A percentile compares a stretch with the other conserved stretches of the same genome.
Conservation (phyloP, 441 rosid species). For the Erodium texanum region DNA sequence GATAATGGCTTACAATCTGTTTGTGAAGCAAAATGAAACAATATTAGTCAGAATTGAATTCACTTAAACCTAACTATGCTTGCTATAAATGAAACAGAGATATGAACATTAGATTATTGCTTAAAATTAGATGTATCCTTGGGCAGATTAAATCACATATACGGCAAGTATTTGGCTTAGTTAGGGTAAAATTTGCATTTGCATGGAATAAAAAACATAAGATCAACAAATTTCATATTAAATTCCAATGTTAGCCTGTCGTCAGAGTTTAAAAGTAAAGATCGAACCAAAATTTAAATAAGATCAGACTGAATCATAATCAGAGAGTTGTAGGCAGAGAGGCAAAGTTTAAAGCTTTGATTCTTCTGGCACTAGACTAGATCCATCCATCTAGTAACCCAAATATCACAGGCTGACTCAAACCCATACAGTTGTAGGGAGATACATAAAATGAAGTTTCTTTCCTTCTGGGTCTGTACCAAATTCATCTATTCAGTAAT, state of each 20-base stretch:
- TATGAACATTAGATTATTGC: not conserved
- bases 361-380: not conserved
- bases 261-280: not conserved
- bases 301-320: not conserved
- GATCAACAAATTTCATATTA: not conserved
- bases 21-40: not conserved
- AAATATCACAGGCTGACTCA: not conserved
- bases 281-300: not conserved
- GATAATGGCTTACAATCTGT: not conserved
- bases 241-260: not conserved
- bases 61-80: not conserved
- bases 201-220: not conserved
- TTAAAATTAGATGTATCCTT: not conserved
- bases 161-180: not conserved
- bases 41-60: not conserved
- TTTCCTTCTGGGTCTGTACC: not conserved
- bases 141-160: not conserved
- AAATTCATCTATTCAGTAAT: not conserved
- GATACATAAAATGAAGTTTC: not conserved
- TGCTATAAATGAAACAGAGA: not conserved
- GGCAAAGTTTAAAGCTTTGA: not conserved
- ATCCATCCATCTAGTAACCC: not conserved
- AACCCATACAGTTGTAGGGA: not conserved
- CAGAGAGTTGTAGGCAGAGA: not conserved
- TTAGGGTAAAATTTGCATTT: not conserved